A percentile compares a stretch with the other conserved stretches of the same genome.
Conservation (phyloP, 2,329 filamentous ascomycete species). For the Epichloe scottii region DNA sequence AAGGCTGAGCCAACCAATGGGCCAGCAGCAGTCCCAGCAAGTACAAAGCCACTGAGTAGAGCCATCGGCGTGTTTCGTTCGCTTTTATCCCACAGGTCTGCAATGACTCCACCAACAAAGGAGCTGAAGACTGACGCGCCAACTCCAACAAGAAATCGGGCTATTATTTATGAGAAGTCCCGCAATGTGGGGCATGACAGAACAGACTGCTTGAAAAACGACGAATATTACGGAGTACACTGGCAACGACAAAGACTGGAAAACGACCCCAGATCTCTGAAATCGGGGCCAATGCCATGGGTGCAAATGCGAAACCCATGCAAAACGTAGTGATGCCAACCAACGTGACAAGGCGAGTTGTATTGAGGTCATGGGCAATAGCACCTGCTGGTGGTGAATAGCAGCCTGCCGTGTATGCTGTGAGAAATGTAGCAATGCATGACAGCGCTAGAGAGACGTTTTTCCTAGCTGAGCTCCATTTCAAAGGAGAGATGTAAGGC, state of each 20-base stretch:
- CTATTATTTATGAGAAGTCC: constrained; percentile 67
- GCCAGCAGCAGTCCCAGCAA: constrained; percentile 69
- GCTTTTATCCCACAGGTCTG: constrained; percentile 68
- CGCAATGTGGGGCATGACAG: constrained; percentile 53
- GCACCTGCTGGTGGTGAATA: constrained; percentile 59
- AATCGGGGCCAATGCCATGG: constrained; percentile 80
- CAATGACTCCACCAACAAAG: constrained; percentile 85
- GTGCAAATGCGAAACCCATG: constrained; percentile 65
- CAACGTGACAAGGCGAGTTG: constrained; percentile 53
- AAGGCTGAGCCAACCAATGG: constrained; percentile 62
- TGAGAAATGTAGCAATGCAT: constrained; percentile 62
- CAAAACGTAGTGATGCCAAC: constrained; percentile 75
- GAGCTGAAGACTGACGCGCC: constrained; percentile 71
- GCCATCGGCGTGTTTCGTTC: constrained; percentile 85
- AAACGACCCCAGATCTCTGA: constrained; percentile 80
- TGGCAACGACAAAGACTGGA: constrained; percentile 67
- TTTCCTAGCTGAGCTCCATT: constrained; percentile 61
- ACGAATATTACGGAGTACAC: constrained; percentile 62
- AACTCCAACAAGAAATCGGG: constrained; percentile 65
- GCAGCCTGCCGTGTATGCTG: constrained; percentile 70
- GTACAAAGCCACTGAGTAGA: constrained; percentile 65
- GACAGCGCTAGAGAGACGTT: constrained; percentile 58
- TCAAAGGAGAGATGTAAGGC: constrained; percentile 56
- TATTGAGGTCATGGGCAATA: constrained; percentile 52
- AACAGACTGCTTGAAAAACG: constrained; percentile 58